Conservation (phyloP, 192 early-diverging fungal species). For the Funneliformis mosseae region DNA sequence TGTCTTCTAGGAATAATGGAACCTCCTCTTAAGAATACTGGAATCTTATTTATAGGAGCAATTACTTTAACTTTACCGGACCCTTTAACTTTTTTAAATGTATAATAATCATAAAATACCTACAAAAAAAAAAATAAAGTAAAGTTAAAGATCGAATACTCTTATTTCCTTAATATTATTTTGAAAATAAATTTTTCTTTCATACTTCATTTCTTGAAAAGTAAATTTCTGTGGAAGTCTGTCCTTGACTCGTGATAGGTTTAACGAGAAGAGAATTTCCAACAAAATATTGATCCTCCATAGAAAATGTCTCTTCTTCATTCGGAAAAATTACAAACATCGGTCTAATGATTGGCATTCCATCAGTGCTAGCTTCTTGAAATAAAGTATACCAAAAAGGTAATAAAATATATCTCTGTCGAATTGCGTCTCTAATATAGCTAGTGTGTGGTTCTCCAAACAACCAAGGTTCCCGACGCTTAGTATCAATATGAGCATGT, state of each 20-base stretch:
- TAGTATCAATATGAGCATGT: slow-evolving; percentile 97
- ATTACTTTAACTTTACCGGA: slow-evolving; percentile 49
- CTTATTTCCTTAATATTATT: not conserved
- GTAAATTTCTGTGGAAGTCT: slow-evolving; percentile 63
- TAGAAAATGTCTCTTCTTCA: slow-evolving; percentile 73
- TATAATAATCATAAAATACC: slow-evolving; percentile 74
- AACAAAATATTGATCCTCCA: slow-evolving; percentile 90
- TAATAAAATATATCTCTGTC: slow-evolving; percentile 83
- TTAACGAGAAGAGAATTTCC: slow-evolving; percentile 78
- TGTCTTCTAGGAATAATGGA: slow-evolving; percentile 86
- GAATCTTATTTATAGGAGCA: slow-evolving; percentile 75
- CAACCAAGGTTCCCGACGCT: slow-evolving; percentile 96
- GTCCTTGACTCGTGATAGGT: slow-evolving; percentile 64
- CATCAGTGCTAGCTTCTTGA: slow-evolving; percentile 70
- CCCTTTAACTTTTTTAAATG: slow-evolving; percentile 37
- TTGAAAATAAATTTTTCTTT: slow-evolving; percentile 36
- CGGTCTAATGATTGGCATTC: slow-evolving; percentile 84
- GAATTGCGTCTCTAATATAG: slow-evolving; percentile 78
- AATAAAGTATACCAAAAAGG: slow-evolving; percentile 95
- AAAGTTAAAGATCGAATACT: slow-evolving; percentile 13
- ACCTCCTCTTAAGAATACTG: slow-evolving; percentile 89
- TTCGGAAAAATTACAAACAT: slow-evolving; percentile 89
- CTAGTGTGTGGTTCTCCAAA: slow-evolving; percentile 83
- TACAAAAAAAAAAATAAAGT: slow-evolving; percentile 39
- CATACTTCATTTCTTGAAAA: slow-evolving; percentile 72